Evolutionary conservation across 805 yeast genomes (phyloP).

Genomic region (Jamesozyma lodderae): DNA sequence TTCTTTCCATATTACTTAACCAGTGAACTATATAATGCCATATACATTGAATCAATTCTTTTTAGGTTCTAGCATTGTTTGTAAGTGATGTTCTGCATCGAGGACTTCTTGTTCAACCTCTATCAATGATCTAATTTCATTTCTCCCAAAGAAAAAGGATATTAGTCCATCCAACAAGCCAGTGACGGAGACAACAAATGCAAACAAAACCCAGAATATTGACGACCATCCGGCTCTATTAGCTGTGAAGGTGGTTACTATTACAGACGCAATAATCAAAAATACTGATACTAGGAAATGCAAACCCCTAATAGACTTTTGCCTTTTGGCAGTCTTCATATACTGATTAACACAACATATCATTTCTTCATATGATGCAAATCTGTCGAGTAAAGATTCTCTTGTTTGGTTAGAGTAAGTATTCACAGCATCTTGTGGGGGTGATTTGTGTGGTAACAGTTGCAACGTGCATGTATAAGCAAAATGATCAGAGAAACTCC

Average conservation of each 20-base stretch:
- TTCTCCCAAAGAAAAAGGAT: slow-evolving; percentile 67
- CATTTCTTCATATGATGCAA: slow-evolving; percentile 40
- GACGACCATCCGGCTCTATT: slow-evolving; percentile 50
- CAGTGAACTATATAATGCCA: too few species aligned
- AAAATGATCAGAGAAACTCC: slow-evolving; percentile 89
- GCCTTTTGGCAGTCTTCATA: slow-evolving; percentile 46
- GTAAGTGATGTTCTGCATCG: slow-evolving; percentile 23
- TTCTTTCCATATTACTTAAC: too few species aligned
- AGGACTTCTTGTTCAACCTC: slow-evolving; percentile 70
- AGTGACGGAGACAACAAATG: slow-evolving; percentile 48
- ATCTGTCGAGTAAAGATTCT: slow-evolving; percentile 11
- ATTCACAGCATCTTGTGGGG: not conserved
- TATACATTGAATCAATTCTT: not conserved
- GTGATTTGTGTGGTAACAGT: slow-evolving; percentile 9
- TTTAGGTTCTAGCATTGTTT: slow-evolving; percentile 1
- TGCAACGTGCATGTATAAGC: slow-evolving; percentile 51
- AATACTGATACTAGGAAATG: slow-evolving; percentile 56
- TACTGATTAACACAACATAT: slow-evolving; percentile 40
- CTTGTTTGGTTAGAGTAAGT: not conserved
- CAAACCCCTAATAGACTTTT: slow-evolving; percentile 51
- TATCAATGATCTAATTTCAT: slow-evolving; percentile 65
- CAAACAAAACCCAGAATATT: slow-evolving; percentile 51
- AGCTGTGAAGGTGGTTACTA: slow-evolving; percentile 54
- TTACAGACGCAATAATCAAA: slow-evolving; percentile 42
- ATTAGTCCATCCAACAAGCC: slow-evolving; percentile 73